Conservation (phyloP, 768 basidiomycete genomes). For the Scleroderma bovista region DNA sequence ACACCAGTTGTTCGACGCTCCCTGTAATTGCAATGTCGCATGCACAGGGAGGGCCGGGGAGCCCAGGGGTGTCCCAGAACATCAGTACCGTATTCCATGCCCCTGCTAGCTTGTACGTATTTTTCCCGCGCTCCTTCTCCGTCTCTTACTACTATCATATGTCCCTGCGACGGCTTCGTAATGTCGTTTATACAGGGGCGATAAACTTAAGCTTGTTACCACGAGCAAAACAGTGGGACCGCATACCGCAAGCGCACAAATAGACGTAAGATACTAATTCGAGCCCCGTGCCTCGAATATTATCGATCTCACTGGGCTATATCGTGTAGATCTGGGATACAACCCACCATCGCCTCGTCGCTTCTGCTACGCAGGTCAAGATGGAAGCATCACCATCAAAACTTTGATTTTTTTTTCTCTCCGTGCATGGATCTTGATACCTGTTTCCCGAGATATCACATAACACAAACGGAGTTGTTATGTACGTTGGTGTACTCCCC, state of each 20-base stretch:
- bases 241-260: slow-evolving; percentile 29
- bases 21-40: slow-evolving; percentile 33
- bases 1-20: slow-evolving; percentile 37
- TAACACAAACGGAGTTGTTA: background rate
- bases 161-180: background rate
- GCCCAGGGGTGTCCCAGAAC: slow-evolving; percentile 38
- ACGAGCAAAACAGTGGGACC: slow-evolving; percentile 30
- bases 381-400: slow-evolving; percentile 26
- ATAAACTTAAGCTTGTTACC: slow-evolving; percentile 38
- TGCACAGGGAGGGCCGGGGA: slow-evolving; percentile 23
- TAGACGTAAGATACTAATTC: slow-evolving; percentile 30
- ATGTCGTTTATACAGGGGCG: slow-evolving; percentile 31
- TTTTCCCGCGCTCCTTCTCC: background rate
- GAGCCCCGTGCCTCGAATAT: too few species aligned
- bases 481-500: background rate
- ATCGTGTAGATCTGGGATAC: slow-evolving; percentile 37
- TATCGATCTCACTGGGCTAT: background rate
- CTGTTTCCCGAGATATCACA: background rate
- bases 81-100: slow-evolving; percentile 45
- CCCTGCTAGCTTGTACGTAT: slow-evolving; percentile 33
- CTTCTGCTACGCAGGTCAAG: slow-evolving; percentile 37
- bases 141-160: background rate
- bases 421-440: background rate
- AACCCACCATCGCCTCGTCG: slow-evolving; percentile 34
- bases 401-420: slow-evolving; percentile 5